These are phyloP conservation scores for Cochlearia excelsa DNA, from an alignment of 345 rosid genomes.

Conservation along the genomic window DNA sequence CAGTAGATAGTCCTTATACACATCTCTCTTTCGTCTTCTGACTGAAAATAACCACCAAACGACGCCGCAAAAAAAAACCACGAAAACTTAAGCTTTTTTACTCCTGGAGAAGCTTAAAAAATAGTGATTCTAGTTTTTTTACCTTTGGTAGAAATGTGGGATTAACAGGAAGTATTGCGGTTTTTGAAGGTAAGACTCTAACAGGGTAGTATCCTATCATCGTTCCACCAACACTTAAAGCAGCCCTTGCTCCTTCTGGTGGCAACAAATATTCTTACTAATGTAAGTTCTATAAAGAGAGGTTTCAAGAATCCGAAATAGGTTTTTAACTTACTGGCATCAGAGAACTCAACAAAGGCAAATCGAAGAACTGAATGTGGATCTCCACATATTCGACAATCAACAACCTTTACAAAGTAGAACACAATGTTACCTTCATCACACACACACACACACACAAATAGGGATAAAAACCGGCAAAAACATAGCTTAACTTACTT, in stretches of 20 bases:
- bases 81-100: background rate
- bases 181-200: constrained; percentile 85
- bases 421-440: constrained; percentile 11
- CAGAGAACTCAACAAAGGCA: constrained; percentile 89
- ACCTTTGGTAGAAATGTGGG: constrained; percentile 92
- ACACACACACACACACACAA: background rate
- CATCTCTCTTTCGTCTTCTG: constrained; percentile 93
- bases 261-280: constrained; percentile 19
- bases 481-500: constrained; percentile 45
- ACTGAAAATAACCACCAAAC: constrained; percentile 44
- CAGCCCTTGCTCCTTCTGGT: constrained; percentile 72
- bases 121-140: constrained; percentile 14
- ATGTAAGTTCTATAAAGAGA: background rate
- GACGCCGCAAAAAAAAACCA: background rate
- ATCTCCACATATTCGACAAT: constrained; percentile 91
- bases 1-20: constrained; percentile 84
- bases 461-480: background rate
- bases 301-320: background rate
- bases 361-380: constrained; percentile 88
- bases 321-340: constrained; percentile 55
- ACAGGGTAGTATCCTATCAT: constrained; percentile 81
- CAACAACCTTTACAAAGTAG: constrained; percentile 66
- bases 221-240: constrained; percentile 70
- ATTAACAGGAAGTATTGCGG: constrained; percentile 95
- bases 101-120: background rate